Evolutionary conservation across 768 basidiomycete genomes (phyloP).

Genomic region (Chiua virens): DNA sequence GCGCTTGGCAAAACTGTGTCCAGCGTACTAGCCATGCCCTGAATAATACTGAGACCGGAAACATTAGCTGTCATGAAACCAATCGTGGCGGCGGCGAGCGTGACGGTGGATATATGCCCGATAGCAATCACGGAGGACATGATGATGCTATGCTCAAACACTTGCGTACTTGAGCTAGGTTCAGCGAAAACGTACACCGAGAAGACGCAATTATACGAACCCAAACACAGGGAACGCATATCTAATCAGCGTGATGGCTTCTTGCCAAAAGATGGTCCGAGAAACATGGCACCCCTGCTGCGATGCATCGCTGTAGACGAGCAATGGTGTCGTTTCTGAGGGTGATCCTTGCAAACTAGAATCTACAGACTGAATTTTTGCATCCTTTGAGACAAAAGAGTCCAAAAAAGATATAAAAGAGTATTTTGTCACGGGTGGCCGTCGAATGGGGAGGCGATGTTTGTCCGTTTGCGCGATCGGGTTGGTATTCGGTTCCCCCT

Average conservation of each 20-base stretch:
- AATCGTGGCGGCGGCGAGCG: conserved; percentile 80
- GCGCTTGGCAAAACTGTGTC: conserved; percentile 94
- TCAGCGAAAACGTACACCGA: not conserved
- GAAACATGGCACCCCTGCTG: conserved; percentile 16
- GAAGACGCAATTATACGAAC: conserved; percentile 39
- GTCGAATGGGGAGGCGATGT: not conserved
- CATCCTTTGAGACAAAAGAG: not conserved
- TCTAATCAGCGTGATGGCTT: conserved; percentile 47
- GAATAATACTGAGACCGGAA: conserved; percentile 59
- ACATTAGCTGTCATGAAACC: conserved; percentile 76
- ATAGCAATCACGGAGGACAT: conserved; percentile 87
- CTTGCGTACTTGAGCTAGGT: conserved; percentile 48
- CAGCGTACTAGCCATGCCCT: conserved; percentile 81
- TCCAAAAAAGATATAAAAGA: conserved; percentile 2
- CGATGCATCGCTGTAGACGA: conserved; percentile 44
- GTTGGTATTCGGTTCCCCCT: conserved; percentile 5
- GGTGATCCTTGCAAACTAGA: not conserved
- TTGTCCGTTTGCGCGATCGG: conserved; percentile 2
- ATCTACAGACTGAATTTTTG: not conserved
- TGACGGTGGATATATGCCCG: conserved; percentile 87
- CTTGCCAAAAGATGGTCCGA: conserved; percentile 1
- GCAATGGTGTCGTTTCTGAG: conserved; percentile 59
- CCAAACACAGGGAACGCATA: conserved; percentile 76
- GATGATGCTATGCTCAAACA: conserved; percentile 85
- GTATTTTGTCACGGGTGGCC: conserved; percentile 1